Base-by-base conservation (phyloP, 1,284 basidiomycete genomes). In the Sporisorium scitamineum region DNA sequence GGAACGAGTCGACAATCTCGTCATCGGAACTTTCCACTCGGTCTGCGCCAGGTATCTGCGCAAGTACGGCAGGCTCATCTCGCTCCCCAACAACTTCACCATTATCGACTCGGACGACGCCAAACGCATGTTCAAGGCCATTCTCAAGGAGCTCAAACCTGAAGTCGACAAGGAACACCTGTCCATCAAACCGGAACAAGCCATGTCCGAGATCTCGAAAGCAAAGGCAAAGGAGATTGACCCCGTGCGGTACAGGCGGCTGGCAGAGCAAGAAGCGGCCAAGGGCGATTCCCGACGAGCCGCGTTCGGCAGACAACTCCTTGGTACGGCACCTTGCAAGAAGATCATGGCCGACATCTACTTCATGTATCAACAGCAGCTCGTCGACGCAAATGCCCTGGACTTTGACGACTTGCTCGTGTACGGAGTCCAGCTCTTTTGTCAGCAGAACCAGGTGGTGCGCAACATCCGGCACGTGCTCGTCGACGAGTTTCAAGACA, bases 401-500 rank as follows among this genome's bases (percentile, higher is more conserved):
- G 94, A 97, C 85, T 97, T 96, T 80, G 94, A 97, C 81, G 94
- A 96, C 83, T 87, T 96, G 24, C 88, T 97, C 0, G 84, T 94
- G 0, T 92, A 89, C 79, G 93, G 85, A 42, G 82, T 64, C 39
- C 88, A 89, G 71, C 89, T 95, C 27, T 93, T 95, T 78, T 86
- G 84, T 3, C 81, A 86, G 20, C 88, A 91, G 76, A 87, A 89
- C 7, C 85, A 88, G 18, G 88, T 92, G 1, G 88, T 90, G 1
- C 82, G 83, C 2, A 91, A 91, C 87, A 92, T 94, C 80, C 86
- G 87, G 56, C 93, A 94, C 83, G 90, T 95, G 18, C 87, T 96
- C 2, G 94, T 97, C 14, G 94, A 97, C 85, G 94, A 97, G 87
- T 95, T 92, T 71, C 91, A 97, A 86, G 94, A 97, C 83, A 96